Evolutionary conservation across 306 rosid species (phyloP), one percentile per base, ranked within the genome.

Genomic region (Parietaria judaica): DNA sequence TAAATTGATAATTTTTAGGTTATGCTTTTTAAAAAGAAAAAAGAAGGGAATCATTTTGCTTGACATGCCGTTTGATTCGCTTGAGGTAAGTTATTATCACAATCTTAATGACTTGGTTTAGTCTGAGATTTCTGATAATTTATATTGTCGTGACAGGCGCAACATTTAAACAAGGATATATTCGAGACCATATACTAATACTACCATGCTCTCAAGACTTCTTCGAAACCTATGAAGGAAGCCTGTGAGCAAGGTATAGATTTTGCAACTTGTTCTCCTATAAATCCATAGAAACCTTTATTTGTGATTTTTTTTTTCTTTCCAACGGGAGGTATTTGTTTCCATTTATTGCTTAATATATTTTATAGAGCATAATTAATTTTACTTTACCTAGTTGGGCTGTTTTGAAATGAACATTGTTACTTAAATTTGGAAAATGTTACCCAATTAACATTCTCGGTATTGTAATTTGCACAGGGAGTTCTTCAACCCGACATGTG

Each of bases 31-130:
- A n/a, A n/a, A n/a, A n/a, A n/a, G n/a, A n/a, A n/a, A n/a, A n/a
- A n/a, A n/a, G n/a, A n/a, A n/a, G n/a, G n/a, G n/a, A n/a, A n/a
- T 94, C 72, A 94, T 94, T 51, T 58, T 94, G 36, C 84, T 94
- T 46, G 97, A 97, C 74, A 82, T 94, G 97, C 72, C 90, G 58
- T 94, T 94, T 81, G 99, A 94, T 73, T 94, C 99, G 36, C 86
- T 68, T 45, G 99, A 92, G 95, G 99, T 88, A 84, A 64, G 57
- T 45, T 5, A 10, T 55, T 60, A 49, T 14, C n/a, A 8, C 17
- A 31, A 54, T 16, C 66, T 59, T 51, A 8, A 35, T 49, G 15
- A 7, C 9, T 49, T 4, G 14, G 53, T n/a, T n/a, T 10, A 9
- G 9, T 10, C 4, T 49, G 13, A 49, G n/a, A 49, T 10, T 11